Conservation (phyloP, 1,139 yeast species). For the Sugiyamaella xylanicola region DNA sequence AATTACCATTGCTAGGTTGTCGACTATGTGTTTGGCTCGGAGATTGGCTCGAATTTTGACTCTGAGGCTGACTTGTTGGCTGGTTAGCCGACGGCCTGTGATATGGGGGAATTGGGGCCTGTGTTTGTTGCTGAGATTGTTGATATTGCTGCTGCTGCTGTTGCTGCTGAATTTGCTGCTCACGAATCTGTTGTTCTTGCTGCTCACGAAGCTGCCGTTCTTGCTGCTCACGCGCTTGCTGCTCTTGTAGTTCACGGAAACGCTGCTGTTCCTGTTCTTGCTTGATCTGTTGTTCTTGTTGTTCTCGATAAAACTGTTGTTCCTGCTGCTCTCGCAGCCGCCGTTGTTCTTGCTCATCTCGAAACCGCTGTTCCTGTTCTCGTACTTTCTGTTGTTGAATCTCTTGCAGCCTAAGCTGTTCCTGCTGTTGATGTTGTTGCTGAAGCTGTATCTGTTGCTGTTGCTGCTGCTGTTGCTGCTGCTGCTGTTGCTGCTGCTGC, state of each 20-base stretch:
- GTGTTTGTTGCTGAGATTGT: slow-evolving; percentile 3
- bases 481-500: slow-evolving; percentile 4
- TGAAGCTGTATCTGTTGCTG: neutral
- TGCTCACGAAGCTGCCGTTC: slow-evolving; percentile 1
- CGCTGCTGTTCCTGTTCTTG: slow-evolving; percentile 1
- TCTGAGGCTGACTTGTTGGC: neutral
- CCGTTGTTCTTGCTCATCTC: neutral
- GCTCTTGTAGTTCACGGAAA: neutral
- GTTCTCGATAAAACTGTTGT: slow-evolving; percentile 4
- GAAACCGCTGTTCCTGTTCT: slow-evolving; percentile 1
- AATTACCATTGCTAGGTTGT: slow-evolving; percentile 1
- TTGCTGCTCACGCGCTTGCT: neutral
- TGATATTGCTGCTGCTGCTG: slow-evolving; percentile 1
- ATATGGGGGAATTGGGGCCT: neutral
- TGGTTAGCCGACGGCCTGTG: neutral
- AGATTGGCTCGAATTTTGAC: slow-evolving; percentile 4
- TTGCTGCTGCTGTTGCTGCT: neutral
- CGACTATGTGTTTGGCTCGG: neutral
- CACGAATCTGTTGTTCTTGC: neutral
- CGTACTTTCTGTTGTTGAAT: neutral
- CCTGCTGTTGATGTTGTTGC: neutral
- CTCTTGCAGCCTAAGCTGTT: neutral
- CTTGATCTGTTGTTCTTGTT: slow-evolving; percentile 4
- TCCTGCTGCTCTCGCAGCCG: neutral
- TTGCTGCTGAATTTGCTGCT: slow-evolving; percentile 5